Conservation (phyloP, 176 grass and related monocot species). For the Tillandsia leiboldiana region DNA sequence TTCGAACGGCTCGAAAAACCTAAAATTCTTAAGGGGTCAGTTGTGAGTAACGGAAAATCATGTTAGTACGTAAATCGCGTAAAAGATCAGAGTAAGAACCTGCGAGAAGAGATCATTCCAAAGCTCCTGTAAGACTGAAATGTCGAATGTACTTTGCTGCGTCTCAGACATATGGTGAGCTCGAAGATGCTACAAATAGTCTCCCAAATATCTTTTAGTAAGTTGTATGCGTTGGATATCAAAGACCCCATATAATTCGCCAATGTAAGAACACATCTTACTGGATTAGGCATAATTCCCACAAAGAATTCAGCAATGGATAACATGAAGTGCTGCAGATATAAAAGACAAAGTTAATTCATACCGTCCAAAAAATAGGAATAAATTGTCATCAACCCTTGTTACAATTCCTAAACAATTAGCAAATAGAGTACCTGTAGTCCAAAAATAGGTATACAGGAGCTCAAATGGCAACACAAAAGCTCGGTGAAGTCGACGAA, state of each 20-base stretch:
- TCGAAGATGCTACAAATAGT: conserved; percentile 56
- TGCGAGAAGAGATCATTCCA: conserved; percentile 95
- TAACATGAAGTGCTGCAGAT: conserved; percentile 15
- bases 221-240: conserved; percentile 34
- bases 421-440: conserved; percentile 7
- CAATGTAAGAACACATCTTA: conserved; percentile 12
- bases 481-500: conserved; percentile 35
- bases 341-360: not conserved
- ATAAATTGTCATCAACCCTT: conserved; percentile 16
- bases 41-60: not conserved
- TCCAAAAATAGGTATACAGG: conserved; percentile 10
- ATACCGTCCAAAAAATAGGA: not conserved
- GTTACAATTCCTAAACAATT: conserved; percentile 5
- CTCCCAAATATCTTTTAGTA: conserved; percentile 54
- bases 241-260: conserved; percentile 32
- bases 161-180: conserved; percentile 55
- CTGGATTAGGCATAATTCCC: conserved; percentile 35
- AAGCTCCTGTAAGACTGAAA: conserved; percentile 40
- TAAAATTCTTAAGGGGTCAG: conserved; percentile 5
- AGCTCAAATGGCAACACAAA: conserved; percentile 39
- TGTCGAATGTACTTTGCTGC: conserved; percentile 43
- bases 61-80: not conserved
- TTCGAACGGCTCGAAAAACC: conserved; percentile 65
- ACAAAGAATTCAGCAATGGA: conserved; percentile 27
- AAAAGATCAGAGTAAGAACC: conserved; percentile 11